These are phyloP conservation scores for Nematocida sp. DNA, from an alignment of 371 early-diverging fungal genomes.

Conservation along the genomic window DNA sequence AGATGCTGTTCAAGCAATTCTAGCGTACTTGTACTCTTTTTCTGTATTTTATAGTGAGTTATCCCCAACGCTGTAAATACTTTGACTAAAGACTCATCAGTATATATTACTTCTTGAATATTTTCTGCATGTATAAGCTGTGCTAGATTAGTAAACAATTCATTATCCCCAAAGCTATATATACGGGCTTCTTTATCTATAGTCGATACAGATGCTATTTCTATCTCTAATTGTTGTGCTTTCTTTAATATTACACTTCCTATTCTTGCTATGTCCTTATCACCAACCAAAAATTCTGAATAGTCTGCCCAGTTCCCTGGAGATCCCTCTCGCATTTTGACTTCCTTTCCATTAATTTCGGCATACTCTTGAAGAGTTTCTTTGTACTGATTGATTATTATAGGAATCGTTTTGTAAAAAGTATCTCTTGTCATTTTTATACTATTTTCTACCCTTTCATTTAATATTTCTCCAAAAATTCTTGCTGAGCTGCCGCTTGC, in stretches of 20 bases:
- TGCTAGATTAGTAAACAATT: slow-evolving; percentile 65
- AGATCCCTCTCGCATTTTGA: slow-evolving; percentile 57
- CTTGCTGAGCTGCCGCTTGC: not conserved
- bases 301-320: slow-evolving; percentile 69
- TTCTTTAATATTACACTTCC: slow-evolving; percentile 46
- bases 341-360: slow-evolving; percentile 19
- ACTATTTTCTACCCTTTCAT: slow-evolving; percentile 38
- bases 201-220: slow-evolving; percentile 37
- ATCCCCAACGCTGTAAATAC: slow-evolving; percentile 56
- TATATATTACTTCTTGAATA: slow-evolving; percentile 66
- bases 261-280: slow-evolving; percentile 50
- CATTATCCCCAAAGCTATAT: slow-evolving; percentile 67
- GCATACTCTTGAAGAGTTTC: slow-evolving; percentile 67
- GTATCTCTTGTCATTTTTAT: slow-evolving; percentile 16
- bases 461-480: slow-evolving; percentile 22
- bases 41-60: slow-evolving; percentile 1
- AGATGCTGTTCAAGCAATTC: slow-evolving; percentile 30
- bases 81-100: slow-evolving; percentile 43
- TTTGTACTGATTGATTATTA: slow-evolving; percentile 23
- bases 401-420: slow-evolving; percentile 7
- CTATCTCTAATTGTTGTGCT: not conserved
- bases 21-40: not conserved
- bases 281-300: slow-evolving; percentile 62
- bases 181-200: slow-evolving; percentile 40
- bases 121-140: slow-evolving; percentile 62